These are phyloP conservation scores for Vigna angularis DNA, from an alignment of 306 rosid species.

Conservation along the genomic window DNA sequence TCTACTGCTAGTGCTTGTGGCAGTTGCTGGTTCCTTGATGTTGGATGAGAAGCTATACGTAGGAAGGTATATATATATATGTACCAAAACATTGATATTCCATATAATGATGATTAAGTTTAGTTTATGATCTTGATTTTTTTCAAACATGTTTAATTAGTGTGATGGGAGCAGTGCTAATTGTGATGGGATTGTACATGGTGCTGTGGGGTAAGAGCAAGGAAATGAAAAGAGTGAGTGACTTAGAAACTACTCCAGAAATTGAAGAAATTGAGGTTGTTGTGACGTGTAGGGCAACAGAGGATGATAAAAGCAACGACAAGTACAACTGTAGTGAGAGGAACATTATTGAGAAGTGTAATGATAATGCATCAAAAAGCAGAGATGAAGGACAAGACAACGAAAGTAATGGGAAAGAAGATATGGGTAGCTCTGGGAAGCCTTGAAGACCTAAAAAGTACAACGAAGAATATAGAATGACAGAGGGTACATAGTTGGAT, in stretches of 20 bases:
- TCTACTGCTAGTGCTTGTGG: slow-evolving; percentile 46
- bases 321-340: neutral
- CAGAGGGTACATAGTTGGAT: neutral
- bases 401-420: slow-evolving; percentile 12
- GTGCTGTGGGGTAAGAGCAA: slow-evolving; percentile 58
- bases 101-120: neutral
- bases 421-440: neutral
- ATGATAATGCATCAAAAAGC: slow-evolving; percentile 10
- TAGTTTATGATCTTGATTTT: slow-evolving; percentile 6
- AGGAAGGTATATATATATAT: slow-evolving; percentile 46
- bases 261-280: slow-evolving; percentile 34
- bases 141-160: slow-evolving; percentile 32
- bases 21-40: slow-evolving; percentile 50
- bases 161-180: slow-evolving; percentile 51
- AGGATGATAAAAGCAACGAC: neutral
- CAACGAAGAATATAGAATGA: neutral
- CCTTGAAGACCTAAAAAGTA: neutral
- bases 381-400: slow-evolving; percentile 16
- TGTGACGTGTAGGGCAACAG: neutral
- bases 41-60: slow-evolving; percentile 49
- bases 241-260: slow-evolving; percentile 22
- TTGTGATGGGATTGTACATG: slow-evolving; percentile 49
- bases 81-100: neutral
- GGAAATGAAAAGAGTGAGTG: slow-evolving; percentile 34
- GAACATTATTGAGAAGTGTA: neutral